Base-by-base conservation (phyloP, 176 grass and related monocot genomes). In the Hsuehochloa calcarea region DNA sequence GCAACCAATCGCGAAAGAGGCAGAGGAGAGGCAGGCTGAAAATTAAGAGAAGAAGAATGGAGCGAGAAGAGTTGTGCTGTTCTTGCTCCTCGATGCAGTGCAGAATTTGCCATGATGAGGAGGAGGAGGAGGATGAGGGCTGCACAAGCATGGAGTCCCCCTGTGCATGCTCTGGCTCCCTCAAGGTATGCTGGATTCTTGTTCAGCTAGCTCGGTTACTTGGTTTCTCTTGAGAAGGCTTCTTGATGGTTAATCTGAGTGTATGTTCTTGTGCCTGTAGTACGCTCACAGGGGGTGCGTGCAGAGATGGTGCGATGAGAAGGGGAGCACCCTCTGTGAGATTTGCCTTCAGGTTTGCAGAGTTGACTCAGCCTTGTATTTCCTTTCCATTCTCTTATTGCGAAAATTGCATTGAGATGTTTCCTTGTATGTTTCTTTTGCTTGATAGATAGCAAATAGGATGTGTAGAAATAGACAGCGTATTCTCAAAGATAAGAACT, bases 301-400 rank as follows among this genome's bases (percentile, higher is more conserved):
- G 52, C 96, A 98, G 93, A 93, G 89, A 85, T 98, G 96, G 96
- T 98, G 96, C 84, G 87, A 95, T 64, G 96, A 98, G 82, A 98
- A 98, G 75, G 96, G 96, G 55, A 90, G 89, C 91, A 95, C 74
- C 35, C 51, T 93, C 58, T 98, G 93, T 31, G 96, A 98, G 83
- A 95, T 98, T 85, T 98, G 96, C 25, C 93, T 93, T 47, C 91
- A 94, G 94, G 94, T 97, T 75, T 43, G 70, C 10, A 10, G 20
- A 62, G 72, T 19, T 85, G 22, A 1, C 9, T 13, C 45, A 58
- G 47, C 13, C 63, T 47, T 54, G 31, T 1, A 40, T 9, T 20
- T 16, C 34, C 0, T 39, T 54, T 67, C 14, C 3, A 50, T 66
- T 8, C 13, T 31, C 67, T 26, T n/a, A n/a, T n/a, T 15, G 38